Base-by-base conservation (phyloP, 1,284 basidiomycete species). In the Takashimella koratensis region DNA sequence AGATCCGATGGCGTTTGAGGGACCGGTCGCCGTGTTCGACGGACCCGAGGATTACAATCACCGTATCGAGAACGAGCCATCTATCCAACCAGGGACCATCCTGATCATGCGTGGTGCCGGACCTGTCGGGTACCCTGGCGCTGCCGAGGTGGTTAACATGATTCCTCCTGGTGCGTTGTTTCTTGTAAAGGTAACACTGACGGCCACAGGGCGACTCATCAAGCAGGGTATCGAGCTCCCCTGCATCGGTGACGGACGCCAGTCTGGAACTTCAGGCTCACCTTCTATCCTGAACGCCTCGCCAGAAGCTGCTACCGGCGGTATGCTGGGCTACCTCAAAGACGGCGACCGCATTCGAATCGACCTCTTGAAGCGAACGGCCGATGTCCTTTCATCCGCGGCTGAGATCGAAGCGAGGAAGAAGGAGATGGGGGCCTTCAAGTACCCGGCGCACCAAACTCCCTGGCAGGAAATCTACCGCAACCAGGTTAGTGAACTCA, bases 401-500 rank as follows among this genome's bases (percentile, higher is more conserved):
- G 71, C 68, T 44, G 64, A 74, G 57, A 65, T 75, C 23, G 65
- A 59, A 39, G 30, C 51, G 54, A 52, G 75, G 36, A 68, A 71
- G 58, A 60, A 66, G 52, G 64, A 70, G 44, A 61, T 68, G 64
- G 64, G 66, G 1, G 26, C 47, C 3, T 73, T 66, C 53, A 51
- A 54, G 43, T 54, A 54, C 42, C 74, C 74, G 4, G 53, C 54
- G 44, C 61, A 56, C 27, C 74, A 76, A 53, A 76, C 74, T 16
- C 74, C 74, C 3, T 76, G 74, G 74, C 74, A 76, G 62, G 67
- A 75, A 53, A 64, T 76, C 23, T 76, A 71, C 57, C 66, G 74
- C 48, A 53, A 65, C 5, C 56, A 63, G 22, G 71, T 71, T 26
- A 63, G 62, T 8, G 67, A 76, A 54, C 59, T 76, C 16, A 66